A percentile compares a stretch with the other conserved stretches of the same genome.
Evolutionary conservation across 345 rosid species (phyloP).

Genomic region (Gossypioides kirkii): DNA sequence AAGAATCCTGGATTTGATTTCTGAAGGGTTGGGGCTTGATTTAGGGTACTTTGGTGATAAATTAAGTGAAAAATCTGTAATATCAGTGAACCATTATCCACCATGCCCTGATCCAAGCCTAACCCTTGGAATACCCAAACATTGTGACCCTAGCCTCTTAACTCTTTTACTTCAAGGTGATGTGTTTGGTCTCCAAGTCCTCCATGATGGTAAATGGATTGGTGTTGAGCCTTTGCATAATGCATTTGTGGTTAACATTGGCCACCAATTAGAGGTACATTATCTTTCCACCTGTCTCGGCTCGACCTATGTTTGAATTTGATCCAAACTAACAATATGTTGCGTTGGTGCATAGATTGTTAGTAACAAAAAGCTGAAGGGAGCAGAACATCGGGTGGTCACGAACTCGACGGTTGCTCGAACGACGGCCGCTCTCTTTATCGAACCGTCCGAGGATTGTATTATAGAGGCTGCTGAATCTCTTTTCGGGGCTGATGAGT

Average conservation of each 20-base stretch:
- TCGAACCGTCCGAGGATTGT: constrained; percentile 1
- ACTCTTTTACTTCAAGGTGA: constrained; percentile 30
- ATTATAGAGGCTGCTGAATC: constrained; percentile 14
- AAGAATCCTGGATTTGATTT: constrained; percentile 22
- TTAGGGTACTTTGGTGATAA: constrained; percentile 13
- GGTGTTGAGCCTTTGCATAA: constrained; percentile 26
- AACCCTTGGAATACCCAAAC: constrained; percentile 26
- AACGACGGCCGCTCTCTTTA: constrained; percentile 19
- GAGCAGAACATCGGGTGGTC: constrained; percentile 31
- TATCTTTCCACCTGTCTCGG: too few species aligned
- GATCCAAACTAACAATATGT: too few species aligned
- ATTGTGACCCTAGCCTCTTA: constrained; percentile 21
- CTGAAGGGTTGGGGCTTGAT: constrained; percentile 31
- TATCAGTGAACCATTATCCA: constrained; percentile 22
- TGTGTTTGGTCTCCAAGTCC: constrained; percentile 28
- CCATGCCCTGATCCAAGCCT: constrained; percentile 37
- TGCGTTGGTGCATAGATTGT: neutral
- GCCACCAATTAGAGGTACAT: constrained; percentile 20
- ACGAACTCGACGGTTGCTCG: constrained; percentile 18
- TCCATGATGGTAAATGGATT: constrained; percentile 27
- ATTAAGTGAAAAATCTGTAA: neutral
- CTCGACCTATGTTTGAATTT: neutral
- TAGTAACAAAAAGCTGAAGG: neutral
- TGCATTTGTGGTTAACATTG: constrained; percentile 29
- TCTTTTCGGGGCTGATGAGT: constrained; percentile 2